Percentiles rank a stretch among this genome's conserved stretches.
Evolutionary conservation across 352 stramenopile species (phyloP).

Genomic region (Pythium chondricola): DNA sequence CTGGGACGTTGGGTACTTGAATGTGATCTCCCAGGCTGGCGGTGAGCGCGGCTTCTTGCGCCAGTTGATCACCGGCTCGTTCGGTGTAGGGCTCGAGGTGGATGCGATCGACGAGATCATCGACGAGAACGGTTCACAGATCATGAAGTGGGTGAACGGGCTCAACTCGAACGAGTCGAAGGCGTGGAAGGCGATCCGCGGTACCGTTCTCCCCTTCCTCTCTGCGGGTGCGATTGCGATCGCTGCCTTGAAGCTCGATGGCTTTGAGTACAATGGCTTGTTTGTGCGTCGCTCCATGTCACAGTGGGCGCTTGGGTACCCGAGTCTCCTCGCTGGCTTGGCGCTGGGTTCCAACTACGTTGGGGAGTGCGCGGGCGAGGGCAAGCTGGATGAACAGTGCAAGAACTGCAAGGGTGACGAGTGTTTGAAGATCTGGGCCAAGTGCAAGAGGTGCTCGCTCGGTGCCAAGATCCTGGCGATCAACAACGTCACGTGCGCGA

Average conservation of each 20-base stretch:
- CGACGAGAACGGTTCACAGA: slow-evolving; percentile 34
- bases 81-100: slow-evolving; percentile 14
- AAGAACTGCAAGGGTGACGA: slow-evolving; percentile 22
- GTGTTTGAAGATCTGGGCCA: slow-evolving; percentile 21
- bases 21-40: slow-evolving; percentile 50
- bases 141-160: slow-evolving; percentile 72
- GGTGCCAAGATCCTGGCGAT: slow-evolving; percentile 19
- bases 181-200: slow-evolving; percentile 54
- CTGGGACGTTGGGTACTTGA: slow-evolving; percentile 65
- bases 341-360: slow-evolving; percentile 52
- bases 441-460: slow-evolving; percentile 28
- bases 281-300: slow-evolving; percentile 50
- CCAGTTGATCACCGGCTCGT: slow-evolving; percentile 31
- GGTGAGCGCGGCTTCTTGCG: slow-evolving; percentile 54
- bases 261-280: slow-evolving; percentile 72
- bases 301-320: slow-evolving; percentile 69
- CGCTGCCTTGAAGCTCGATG: slow-evolving; percentile 35
- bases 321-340: slow-evolving; percentile 58
- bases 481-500: slow-evolving; percentile 25
- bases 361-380: slow-evolving; percentile 25
- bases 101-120: slow-evolving; percentile 24
- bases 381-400: slow-evolving; percentile 37
- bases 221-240: slow-evolving; percentile 22
- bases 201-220: slow-evolving; percentile 41
- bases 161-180: slow-evolving; percentile 68